Evolutionary conservation across 176 grass and related monocot genomes (phyloP), one percentile per base, ranked within the genome.

Genomic region (Metroxylon sagu): DNA sequence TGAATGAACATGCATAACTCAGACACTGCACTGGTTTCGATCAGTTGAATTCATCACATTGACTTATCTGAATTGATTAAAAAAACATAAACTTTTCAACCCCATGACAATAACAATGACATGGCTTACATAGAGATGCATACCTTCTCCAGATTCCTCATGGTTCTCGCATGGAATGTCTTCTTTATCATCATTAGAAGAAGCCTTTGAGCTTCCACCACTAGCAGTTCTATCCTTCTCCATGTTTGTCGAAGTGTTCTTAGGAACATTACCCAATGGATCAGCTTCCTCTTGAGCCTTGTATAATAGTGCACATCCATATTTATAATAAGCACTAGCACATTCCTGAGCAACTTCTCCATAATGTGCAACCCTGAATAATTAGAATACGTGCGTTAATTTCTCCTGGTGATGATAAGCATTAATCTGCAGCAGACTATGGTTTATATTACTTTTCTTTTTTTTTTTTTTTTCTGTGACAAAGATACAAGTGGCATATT

Each of bases 281-380:
- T 85, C 87, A 18, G 73, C 66, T 72, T 98, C 94, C 68, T 98
- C 94, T 70, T 98, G 88, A 29, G 84, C 77, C 76, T 98, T 98
- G 63, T 77, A 92, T 19, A 98, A 73, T 48, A 98, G 62, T 39
- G 94, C 88, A 39, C 60, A 80, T 51, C 94, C 94, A 18, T 98
- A 98, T 35, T 98, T 98, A 75, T 83, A 98, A 54, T 98, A 98
- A 4, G 94, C 71, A 63, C 76, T 89, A 29, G 63, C 85, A 85
- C 93, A 98, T 74, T 98, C 93, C 17, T 69, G 71, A 54, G 87
- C 81, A 60, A 98, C 84, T 58, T 98, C 93, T 55, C 93, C 93
- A 71, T 83, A 58, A 29, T 76, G 76, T 29, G 67, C 18, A 68
- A 63, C 74, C 81, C 93, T 96, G 18, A 35, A 43, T 43, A 3